Base-by-base conservation (phyloP, 2,329 filamentous ascomycete species). In the Cladophialophora chaetospira region DNA sequence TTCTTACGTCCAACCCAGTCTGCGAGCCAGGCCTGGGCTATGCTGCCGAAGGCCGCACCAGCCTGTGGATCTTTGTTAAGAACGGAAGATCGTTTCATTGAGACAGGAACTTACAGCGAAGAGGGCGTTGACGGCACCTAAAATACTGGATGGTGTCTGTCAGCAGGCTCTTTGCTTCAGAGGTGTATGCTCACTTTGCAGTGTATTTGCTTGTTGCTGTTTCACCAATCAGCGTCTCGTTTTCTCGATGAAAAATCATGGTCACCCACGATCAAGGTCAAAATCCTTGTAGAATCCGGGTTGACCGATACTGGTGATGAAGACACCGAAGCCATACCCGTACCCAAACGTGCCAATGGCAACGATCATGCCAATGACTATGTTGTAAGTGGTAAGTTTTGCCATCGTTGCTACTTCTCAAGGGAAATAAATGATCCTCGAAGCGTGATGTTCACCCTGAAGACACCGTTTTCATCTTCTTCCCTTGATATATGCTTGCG, bases 281-380 rank as follows among this genome's bases (percentile, higher is more conserved):
- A 81, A 80, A 67, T 74, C 80, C n/a, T 64, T 58, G 63, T 78
- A 81, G 76, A 77, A 81, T 60, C 77, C 77, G 2, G 78, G 76
- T 53, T 81, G 78, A 9, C 79, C 79, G 52, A 81, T 79, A 10
- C 77, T 80, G 48, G 75, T 78, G 33, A 74, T 70, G 36, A 81
- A 80, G 25, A 80, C 74, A 1, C 77, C 78, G 6, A 77, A 71
- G 46, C 73, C 75, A 62, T 79, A 81, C 19, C 79, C 78, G 57
- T 80, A 81, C 1, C 78, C 46, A 19, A 44, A 56, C 8, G 46
- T 49, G 38, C 53, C 53, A 21, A 40, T 38, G 17, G 46, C 26
- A 36, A 56, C 46, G 23, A 56, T 51, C 46, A 51, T 29, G 28
- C 36, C 25, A n/a, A 57, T 53, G 21, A 23, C 17, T 13, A 53